Conservation (phyloP, 208 protist species). For the Phytomonas sp. region DNA sequence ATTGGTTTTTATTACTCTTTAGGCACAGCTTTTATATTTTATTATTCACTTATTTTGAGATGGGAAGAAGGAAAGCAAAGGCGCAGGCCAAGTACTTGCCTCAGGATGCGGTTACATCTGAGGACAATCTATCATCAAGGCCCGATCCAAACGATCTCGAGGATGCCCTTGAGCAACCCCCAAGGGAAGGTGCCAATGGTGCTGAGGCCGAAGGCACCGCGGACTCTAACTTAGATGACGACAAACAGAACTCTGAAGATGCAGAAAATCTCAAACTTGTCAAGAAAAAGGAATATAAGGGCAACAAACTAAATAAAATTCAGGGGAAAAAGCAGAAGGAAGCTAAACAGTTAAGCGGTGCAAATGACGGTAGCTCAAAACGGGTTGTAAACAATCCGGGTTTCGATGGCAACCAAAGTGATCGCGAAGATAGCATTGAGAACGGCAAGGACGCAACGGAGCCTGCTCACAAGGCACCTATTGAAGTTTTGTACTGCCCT, state of each 20-base stretch:
- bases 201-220: background rate
- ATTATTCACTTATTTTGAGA: background rate
- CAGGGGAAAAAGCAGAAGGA: background rate
- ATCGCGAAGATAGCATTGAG: conserved; percentile 6
- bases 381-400: background rate
- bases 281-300: conserved; percentile 6
- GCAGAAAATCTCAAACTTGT: background rate
- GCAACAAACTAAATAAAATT: conserved; percentile 6
- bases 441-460: conserved; percentile 14
- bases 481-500: conserved; percentile 87
- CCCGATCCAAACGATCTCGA: background rate
- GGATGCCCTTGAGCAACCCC: background rate
- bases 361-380: background rate
- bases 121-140: background rate
- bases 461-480: conserved; percentile 17
- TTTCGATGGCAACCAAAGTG: background rate
- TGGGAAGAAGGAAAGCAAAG: background rate
- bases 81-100: background rate
- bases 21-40: background rate
- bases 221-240: background rate
- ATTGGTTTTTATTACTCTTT: background rate
- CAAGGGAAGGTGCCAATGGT: background rate
- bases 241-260: background rate
- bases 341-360: background rate
- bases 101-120: background rate